A percentile compares a stretch with the other conserved stretches of the same genome.
These are phyloP conservation scores for Fusarium xyrophilum DNA, from an alignment of 2,329 filamentous ascomycete species.

Conservation along the genomic window DNA sequence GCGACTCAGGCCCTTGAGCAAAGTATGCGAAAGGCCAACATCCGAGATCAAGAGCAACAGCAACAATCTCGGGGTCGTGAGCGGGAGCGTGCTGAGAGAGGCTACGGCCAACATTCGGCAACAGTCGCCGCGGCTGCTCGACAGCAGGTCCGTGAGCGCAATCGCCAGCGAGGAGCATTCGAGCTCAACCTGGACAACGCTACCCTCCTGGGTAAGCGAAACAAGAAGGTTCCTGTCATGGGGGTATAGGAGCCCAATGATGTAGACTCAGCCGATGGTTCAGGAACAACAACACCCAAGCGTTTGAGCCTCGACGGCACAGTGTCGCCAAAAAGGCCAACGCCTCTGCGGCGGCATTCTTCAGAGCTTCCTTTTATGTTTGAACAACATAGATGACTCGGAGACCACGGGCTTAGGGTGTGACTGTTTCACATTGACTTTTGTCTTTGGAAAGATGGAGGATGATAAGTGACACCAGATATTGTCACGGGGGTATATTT, in stretches of 20 bases:
- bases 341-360: slow-evolving; percentile 17
- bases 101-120: slow-evolving; percentile 89
- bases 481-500: neutral
- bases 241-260: slow-evolving; percentile 44
- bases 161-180: slow-evolving; percentile 79
- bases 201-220: slow-evolving; percentile 79
- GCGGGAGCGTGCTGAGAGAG: slow-evolving; percentile 58
- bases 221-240: slow-evolving; percentile 60
- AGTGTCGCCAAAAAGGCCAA: slow-evolving; percentile 14
- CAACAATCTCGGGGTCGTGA: slow-evolving; percentile 45
- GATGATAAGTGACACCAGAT: neutral
- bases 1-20: slow-evolving; percentile 77
- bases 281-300: slow-evolving; percentile 5
- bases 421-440: slow-evolving; percentile 4
- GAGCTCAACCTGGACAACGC: slow-evolving; percentile 92
- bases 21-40: slow-evolving; percentile 82
- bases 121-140: slow-evolving; percentile 83
- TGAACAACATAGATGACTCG: slow-evolving; percentile 20
- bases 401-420: neutral
- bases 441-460: slow-evolving; percentile 22
- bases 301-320: slow-evolving; percentile 22
- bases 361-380: slow-evolving; percentile 27
- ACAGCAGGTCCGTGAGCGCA: slow-evolving; percentile 74
- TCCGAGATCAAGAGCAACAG: slow-evolving; percentile 59
- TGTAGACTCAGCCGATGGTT: neutral